A percentile compares a stretch with the other conserved stretches of the same genome.
Evolutionary conservation across 768 basidiomycete species (phyloP).

Genomic region (Crepidotus variabilis): DNA sequence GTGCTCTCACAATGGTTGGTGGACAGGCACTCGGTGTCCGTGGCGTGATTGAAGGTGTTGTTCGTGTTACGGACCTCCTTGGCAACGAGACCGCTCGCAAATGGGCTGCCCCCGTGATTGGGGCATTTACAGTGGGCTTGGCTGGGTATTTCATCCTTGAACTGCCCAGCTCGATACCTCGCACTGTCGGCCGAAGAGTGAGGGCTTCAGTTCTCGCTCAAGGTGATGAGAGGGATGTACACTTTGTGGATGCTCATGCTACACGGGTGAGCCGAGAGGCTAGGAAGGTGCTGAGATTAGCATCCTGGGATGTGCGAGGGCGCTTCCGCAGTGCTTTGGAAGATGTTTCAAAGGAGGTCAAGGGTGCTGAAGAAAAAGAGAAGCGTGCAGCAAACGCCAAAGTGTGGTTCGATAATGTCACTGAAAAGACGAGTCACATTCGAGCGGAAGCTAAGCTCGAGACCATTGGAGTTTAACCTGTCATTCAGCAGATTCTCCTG

Average conservation of each 20-base stretch:
- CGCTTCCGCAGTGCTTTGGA: constrained; percentile 81
- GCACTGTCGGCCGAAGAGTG: constrained; percentile 84
- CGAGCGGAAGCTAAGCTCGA: constrained; percentile 30
- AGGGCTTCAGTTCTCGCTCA: constrained; percentile 55
- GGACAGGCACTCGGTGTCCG: constrained; percentile 77
- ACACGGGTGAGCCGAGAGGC: constrained; percentile 78
- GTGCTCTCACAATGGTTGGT: constrained; percentile 87
- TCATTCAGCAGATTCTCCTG: not conserved
- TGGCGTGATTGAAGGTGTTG: constrained; percentile 71
- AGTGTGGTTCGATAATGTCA: constrained; percentile 63
- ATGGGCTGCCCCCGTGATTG: constrained; percentile 86
- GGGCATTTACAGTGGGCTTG: constrained; percentile 69
- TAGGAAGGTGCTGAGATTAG: constrained; percentile 87
- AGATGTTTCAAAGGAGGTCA: constrained; percentile 72
- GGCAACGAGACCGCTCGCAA: constrained; percentile 76
- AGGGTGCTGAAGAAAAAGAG: constrained; percentile 71
- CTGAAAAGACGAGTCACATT: constrained; percentile 41
- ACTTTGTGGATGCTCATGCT: constrained; percentile 66
- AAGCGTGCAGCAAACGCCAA: constrained; percentile 66
- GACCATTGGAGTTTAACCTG: constrained; percentile 22
- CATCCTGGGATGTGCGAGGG: constrained; percentile 86
- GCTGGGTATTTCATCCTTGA: constrained; percentile 82
- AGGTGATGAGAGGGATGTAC: constrained; percentile 44
- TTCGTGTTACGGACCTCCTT: constrained; percentile 74
- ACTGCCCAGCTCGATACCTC: constrained; percentile 84